These are phyloP conservation scores for Trichomonascaceae sp. DNA, from an alignment of 1,139 yeast genomes.

Conservation along the genomic window DNA sequence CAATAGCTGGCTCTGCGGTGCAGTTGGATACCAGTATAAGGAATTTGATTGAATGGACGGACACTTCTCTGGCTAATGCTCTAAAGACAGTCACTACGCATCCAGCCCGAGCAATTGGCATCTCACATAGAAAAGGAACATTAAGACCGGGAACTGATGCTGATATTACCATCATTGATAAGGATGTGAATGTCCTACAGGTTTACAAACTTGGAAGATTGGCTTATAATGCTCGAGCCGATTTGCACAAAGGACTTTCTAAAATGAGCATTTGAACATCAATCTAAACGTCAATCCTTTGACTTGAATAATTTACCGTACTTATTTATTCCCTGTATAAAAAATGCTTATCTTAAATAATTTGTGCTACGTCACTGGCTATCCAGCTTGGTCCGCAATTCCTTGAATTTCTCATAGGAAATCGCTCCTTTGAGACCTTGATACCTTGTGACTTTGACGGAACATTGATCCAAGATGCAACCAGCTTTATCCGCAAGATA, in stretches of 20 bases:
- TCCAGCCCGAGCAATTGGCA: conserved; percentile 48
- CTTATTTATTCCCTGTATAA: conserved; percentile 5
- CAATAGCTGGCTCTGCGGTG: conserved; percentile 61
- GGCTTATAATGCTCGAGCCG: conserved; percentile 24
- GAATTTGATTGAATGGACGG: conserved; percentile 50
- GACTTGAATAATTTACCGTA: not conserved
- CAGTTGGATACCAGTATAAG: conserved; percentile 50
- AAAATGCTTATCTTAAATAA: not conserved
- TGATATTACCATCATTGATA: conserved; percentile 48
- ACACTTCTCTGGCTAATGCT: conserved; percentile 47
- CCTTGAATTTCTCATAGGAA: conserved; percentile 26
- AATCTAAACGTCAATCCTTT: not conserved
- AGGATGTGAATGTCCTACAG: conserved; percentile 41
- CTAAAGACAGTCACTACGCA: conserved; percentile 52
- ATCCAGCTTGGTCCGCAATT: conserved; percentile 6
- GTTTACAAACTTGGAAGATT: conserved; percentile 49
- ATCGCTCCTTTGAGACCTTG: conserved; percentile 30
- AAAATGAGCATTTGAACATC: not conserved
- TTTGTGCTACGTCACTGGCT: not conserved
- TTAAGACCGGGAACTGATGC: conserved; percentile 54
- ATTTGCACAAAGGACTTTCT: conserved; percentile 6
- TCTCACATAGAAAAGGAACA: conserved; percentile 45
- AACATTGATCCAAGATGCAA: conserved; percentile 15
- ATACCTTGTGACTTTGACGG: conserved; percentile 31
- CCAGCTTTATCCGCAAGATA: conserved; percentile 74